phyloP scores from a whole-genome alignment of 176 grass and related monocot genomes.

The Raddia guianensis region DNA sequence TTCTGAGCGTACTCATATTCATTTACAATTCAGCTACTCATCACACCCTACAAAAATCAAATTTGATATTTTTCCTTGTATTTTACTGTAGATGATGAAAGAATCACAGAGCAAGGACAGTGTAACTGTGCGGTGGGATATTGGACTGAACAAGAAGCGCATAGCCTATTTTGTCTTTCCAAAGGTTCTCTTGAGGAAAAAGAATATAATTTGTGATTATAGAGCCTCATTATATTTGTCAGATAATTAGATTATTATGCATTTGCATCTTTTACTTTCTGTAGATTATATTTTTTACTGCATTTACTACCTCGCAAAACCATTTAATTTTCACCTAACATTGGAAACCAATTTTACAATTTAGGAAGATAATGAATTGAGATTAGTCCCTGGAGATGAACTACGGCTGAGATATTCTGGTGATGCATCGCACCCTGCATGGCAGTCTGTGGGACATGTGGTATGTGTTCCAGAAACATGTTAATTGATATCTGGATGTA shows the following conservation, averaged over 20 bases:
- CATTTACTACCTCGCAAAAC: slow-evolving; percentile 21
- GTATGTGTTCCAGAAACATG: slow-evolving; percentile 52
- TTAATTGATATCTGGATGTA: slow-evolving; percentile 21
- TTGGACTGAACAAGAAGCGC: slow-evolving; percentile 98
- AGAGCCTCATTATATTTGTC: not conserved
- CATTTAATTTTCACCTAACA: slow-evolving; percentile 16
- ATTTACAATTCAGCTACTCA: not conserved
- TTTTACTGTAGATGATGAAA: slow-evolving; percentile 91
- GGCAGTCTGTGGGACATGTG: slow-evolving; percentile 99
- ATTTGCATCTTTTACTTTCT: not conserved
- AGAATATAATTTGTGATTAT: slow-evolving; percentile 1
- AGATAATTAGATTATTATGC: not conserved
- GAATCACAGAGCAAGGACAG: slow-evolving; percentile 99
- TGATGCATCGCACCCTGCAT: slow-evolving; percentile 87
- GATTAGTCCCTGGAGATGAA: slow-evolving; percentile 99
- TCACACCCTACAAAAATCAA: not conserved
- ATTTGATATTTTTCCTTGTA: slow-evolving; percentile 28
- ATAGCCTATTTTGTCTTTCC: slow-evolving; percentile 99
- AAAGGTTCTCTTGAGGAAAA: slow-evolving; percentile 62
- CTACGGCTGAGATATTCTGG: slow-evolving; percentile 91
- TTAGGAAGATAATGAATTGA: slow-evolving; percentile 99
- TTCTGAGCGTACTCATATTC: not conserved
- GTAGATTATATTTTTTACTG: not conserved
- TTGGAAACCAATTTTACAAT: slow-evolving; percentile 27
- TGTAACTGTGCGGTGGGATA: slow-evolving; percentile 91